phyloP scores from a whole-genome alignment of 2,329 filamentous ascomycete species.

The Celoporthe dispersa region DNA sequence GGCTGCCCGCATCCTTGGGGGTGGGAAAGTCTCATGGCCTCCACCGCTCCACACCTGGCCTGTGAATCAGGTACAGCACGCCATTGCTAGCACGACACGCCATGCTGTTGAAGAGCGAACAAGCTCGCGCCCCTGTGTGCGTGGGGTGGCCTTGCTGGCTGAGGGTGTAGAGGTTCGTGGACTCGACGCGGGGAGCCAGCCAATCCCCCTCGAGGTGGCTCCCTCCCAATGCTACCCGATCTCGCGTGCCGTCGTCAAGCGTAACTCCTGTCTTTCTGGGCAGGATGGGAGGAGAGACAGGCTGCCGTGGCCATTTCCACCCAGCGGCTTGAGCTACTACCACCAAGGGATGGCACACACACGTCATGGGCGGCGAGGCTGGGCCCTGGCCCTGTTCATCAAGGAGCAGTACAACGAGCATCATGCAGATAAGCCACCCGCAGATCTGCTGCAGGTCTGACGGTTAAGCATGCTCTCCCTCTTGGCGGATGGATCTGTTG shows the following conservation, averaged over 20 bases:
- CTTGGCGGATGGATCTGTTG: background rate
- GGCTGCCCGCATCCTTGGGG: conserved; percentile 6
- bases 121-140: conserved; percentile 3
- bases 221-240: background rate
- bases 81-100: conserved; percentile 10
- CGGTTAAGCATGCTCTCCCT: background rate
- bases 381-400: background rate
- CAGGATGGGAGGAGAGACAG: background rate
- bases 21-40: conserved; percentile 19
- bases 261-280: background rate
- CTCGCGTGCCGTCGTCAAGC: background rate
- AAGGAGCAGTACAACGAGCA: background rate
- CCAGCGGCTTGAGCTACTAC: background rate
- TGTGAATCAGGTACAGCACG: conserved; percentile 23
- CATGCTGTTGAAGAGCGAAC: background rate
- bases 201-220: background rate
- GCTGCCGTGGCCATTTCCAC: background rate
- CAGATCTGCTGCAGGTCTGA: background rate
- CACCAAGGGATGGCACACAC: background rate
- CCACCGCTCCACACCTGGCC: conserved; percentile 17
- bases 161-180: background rate
- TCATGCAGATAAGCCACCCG: background rate
- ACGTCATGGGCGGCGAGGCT: background rate
- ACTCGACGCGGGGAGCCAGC: background rate
- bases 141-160: conserved; percentile 15